Evolutionary conservation across 495 filamentous ascomycete species (phyloP).

Genomic region (Platismatia glauca): DNA sequence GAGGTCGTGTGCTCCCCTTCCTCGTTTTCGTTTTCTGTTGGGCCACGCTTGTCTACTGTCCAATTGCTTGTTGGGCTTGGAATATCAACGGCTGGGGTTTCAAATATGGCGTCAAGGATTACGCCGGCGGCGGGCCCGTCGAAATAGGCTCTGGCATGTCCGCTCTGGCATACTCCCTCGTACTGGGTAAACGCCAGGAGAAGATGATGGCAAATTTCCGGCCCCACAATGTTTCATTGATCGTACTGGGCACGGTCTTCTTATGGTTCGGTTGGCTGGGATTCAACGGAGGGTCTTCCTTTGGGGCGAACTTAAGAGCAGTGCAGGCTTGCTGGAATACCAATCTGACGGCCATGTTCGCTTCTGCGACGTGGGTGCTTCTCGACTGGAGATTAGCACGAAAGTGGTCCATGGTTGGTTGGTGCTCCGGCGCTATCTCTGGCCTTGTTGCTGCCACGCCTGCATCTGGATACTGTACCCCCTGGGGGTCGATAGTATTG

Average conservation of each 20-base stretch:
- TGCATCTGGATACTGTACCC: slow-evolving; percentile 76
- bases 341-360: slow-evolving; percentile 85
- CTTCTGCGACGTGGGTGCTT: slow-evolving; percentile 77
- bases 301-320: slow-evolving; percentile 91
- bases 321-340: slow-evolving; percentile 97
- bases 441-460: slow-evolving; percentile 88
- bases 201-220: slow-evolving; percentile 97
- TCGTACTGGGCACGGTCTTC: slow-evolving; percentile 87
- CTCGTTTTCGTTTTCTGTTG: slow-evolving; percentile 95
- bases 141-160: slow-evolving; percentile 92
- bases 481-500: slow-evolving; percentile 80
- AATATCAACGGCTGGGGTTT: slow-evolving; percentile 87
- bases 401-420: slow-evolving; percentile 99
- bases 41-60: slow-evolving; percentile 96
- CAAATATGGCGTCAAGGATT: slow-evolving; percentile 90
- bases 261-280: slow-evolving; percentile 99
- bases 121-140: slow-evolving; percentile 94
- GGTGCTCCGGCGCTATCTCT: slow-evolving; percentile 91
- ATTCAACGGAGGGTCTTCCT: slow-evolving; percentile 97
- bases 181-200: slow-evolving; percentile 92
- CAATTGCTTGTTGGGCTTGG: slow-evolving; percentile 92
- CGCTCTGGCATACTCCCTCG: slow-evolving; percentile 88
- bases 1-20: slow-evolving; percentile 86
- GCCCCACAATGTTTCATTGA: slow-evolving; percentile 96
- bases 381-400: slow-evolving; percentile 90